Evolutionary conservation across 2,329 filamentous ascomycete genomes (phyloP).

Genomic region (Botrytis sinoallii): DNA sequence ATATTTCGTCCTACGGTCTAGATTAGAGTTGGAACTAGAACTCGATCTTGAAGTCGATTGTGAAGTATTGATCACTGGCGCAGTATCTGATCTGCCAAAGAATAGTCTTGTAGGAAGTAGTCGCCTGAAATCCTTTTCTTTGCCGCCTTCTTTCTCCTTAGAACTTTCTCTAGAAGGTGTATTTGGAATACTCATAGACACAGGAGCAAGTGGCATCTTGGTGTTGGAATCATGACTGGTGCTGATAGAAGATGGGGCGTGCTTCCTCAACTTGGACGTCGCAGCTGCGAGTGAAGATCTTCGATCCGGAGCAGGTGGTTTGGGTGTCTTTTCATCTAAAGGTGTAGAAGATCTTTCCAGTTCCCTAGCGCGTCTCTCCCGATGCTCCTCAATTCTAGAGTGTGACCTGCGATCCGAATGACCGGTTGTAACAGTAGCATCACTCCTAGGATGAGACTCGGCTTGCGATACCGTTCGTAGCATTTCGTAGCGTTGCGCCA

Average conservation of each 20-base stretch:
- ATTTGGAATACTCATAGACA: background rate
- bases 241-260: background rate
- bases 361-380: background rate
- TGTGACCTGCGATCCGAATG: background rate
- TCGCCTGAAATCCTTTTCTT: conserved; percentile 10
- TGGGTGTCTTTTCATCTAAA: conserved; percentile 13
- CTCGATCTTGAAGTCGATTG: background rate
- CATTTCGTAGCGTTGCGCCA: conserved; percentile 23
- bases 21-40: background rate
- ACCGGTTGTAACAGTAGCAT: conserved; percentile 24
- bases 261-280: conserved; percentile 27
- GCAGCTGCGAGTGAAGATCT: conserved; percentile 32
- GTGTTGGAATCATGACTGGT: background rate
- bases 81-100: conserved; percentile 11
- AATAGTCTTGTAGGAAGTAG: conserved; percentile 5
- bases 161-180: background rate
- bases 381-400: conserved; percentile 12
- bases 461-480: conserved; percentile 23
- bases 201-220: background rate
- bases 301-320: conserved; percentile 31
- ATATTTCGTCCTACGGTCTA: background rate
- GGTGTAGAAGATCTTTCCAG: conserved; percentile 20
- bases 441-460: conserved; percentile 25
- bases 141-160: conserved; percentile 9
- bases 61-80: background rate